Evolutionary conservation across 2,329 filamentous ascomycete species (phyloP), one percentile per base, ranked within the genome.

Genomic region (Microsporum canis): DNA sequence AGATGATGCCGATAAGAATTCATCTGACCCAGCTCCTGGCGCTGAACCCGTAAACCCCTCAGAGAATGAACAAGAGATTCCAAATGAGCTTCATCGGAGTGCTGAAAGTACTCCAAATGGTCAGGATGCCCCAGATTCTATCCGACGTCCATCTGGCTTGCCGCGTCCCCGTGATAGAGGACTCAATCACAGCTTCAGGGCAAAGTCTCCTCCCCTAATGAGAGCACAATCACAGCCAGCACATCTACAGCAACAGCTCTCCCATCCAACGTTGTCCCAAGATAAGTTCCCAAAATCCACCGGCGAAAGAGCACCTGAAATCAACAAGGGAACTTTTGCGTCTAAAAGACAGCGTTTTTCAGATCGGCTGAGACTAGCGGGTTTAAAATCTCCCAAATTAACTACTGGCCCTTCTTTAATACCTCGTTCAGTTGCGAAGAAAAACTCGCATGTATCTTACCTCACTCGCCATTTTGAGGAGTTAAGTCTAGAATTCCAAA

Each of bases 401-500:
- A 65, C 77, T 3, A 70, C 76, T 3, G 72, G 72, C 0, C 78
- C 80, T 38, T 97, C 94, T 0, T 81, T 92, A 47, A 97, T 99
- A 63, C 91, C 91, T 33, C 85, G 94, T 36, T 94, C 94, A 31
- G 84, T 96, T 33, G 85, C 88, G 58, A 70, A 72, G 57, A 86
- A 85, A 65, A 82, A 86, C 59, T 84, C 88, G 2, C 89, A 88
- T 68, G 94, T 99, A 1, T 95, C 91, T 6, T 91, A 87, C n/a
- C 80, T 99, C 57, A 90, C 94, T 17, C 89, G 89, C 67, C 94
- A 97, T 72, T 97, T 99, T 70, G 95, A 99, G 73, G 91, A 97
- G 72, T 80, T 99, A 61, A 96, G 91, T 67, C 87, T 91, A 29
- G 95, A 99, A 70, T 99, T 99, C 66, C 91, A 96, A 70, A 95